Evolutionary conservation across 768 basidiomycete species (phyloP).

Genomic region (Tephrocybe sp.): DNA sequence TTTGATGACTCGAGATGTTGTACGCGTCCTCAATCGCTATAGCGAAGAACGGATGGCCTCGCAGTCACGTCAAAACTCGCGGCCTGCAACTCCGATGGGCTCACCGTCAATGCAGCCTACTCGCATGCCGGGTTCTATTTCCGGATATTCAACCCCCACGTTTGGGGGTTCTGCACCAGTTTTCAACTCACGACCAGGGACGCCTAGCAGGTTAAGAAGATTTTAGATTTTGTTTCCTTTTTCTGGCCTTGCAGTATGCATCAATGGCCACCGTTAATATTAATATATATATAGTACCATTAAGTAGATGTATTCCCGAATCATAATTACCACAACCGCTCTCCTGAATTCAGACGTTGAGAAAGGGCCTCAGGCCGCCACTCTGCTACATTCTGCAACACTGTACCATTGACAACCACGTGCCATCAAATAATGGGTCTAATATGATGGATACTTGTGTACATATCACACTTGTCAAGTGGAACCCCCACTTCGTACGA

Average conservation of each 20-base stretch:
- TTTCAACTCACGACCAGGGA: conserved; percentile 58
- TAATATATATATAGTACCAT: background rate
- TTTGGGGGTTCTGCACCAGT: conserved; percentile 37
- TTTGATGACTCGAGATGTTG: conserved; percentile 68
- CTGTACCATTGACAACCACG: background rate
- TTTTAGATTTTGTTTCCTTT: conserved; percentile 17
- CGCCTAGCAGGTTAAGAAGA: conserved; percentile 54
- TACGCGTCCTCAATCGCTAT: conserved; percentile 68
- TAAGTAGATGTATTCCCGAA: background rate
- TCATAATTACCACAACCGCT: background rate
- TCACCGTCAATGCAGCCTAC: conserved; percentile 42
- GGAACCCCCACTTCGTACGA: no score
- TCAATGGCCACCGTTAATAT: background rate
- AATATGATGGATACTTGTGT: no score
- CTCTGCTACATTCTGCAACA: no score
- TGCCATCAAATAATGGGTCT: no score
- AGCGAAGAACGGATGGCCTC: conserved; percentile 58
- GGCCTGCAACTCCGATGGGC: conserved; percentile 62
- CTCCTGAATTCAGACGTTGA: no score
- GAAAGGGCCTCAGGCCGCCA: no score
- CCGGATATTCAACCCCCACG: conserved; percentile 59
- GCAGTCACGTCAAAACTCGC: conserved; percentile 60
- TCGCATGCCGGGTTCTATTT: conserved; percentile 37
- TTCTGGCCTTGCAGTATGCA: background rate
- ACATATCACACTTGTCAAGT: no score